Evolutionary conservation across 73 alveolate genomes (phyloP), one percentile per base, ranked within the genome.

Genomic region (Uronychia setigera): DNA sequence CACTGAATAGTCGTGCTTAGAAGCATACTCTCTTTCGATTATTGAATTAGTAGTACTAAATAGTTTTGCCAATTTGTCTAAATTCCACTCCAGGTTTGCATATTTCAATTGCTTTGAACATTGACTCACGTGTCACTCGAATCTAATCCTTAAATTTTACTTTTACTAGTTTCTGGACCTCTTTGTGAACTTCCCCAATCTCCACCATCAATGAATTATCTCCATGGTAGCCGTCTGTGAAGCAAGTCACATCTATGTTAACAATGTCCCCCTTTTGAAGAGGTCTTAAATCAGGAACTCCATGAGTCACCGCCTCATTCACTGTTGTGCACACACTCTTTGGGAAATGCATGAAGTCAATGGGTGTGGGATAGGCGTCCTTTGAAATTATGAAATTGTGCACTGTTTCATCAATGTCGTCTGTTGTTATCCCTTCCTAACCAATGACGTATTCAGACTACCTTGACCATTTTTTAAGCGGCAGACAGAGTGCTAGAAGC

Each of bases 261-360:
- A 95, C 87, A 84, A 89, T 87, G 78, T 97, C 99, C 26, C 99
- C 99, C 82, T 89, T 85, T 34, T 92, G 91, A 25, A 97, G 85
- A n/a, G 96, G 95, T 58, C 98, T 83, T 31, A 59, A 79, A 82
- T 96, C 96, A 32, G 99, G 99, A 33, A 96, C 91, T 31, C 99
- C 99, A 87, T 90, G 99, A 84, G 98, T 94, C 0, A 96, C 92
- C 0, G 97, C 98, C 82, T 97, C 99, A 91, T 96, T 96, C 13
- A 95, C 98, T 31, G 95, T 84, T 1, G 99, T 94, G 90, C 99
- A 97, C 1, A 95, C 98, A 85, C 96, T 86, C 85, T 97, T 96
- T 27, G 99, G 99, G 87, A 97, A 97, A 67, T 94, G 96, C 95
- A 85, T 83, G 86, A 88, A 98, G 87, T 94, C 98, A 33, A 97